Conservation (phyloP, 2,329 filamentous ascomycete genomes). For the Coleophoma crateriformis region DNA sequence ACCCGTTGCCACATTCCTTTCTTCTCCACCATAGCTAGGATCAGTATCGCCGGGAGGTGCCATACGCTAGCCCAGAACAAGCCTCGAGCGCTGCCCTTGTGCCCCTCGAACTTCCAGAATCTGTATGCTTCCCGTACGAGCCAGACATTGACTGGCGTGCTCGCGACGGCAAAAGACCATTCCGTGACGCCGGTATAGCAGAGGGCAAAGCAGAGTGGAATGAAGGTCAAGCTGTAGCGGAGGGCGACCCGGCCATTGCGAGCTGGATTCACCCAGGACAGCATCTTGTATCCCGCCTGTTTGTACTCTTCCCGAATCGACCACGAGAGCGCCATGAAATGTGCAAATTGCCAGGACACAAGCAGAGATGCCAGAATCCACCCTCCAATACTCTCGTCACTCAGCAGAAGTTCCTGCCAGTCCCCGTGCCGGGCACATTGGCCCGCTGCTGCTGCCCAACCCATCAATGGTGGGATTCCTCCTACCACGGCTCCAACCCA, state of each 20-base stretch:
- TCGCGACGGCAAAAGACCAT: slow-evolving; percentile 77
- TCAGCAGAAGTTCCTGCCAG: slow-evolving; percentile 74
- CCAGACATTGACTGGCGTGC: slow-evolving; percentile 80
- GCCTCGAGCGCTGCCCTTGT: slow-evolving; percentile 72
- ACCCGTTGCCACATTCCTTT: slow-evolving; percentile 84
- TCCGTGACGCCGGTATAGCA: slow-evolving; percentile 80
- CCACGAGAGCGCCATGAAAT: slow-evolving; percentile 94
- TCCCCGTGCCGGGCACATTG: slow-evolving; percentile 71
- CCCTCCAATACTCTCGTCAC: slow-evolving; percentile 65
- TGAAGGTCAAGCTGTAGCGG: slow-evolving; percentile 78
- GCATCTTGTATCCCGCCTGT: slow-evolving; percentile 61
- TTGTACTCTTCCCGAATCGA: slow-evolving; percentile 86
- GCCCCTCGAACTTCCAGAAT: slow-evolving; percentile 76
- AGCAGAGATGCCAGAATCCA: slow-evolving; percentile 83
- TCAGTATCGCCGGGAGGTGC: slow-evolving; percentile 87
- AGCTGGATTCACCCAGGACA: slow-evolving; percentile 81
- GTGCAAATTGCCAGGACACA: slow-evolving; percentile 96
- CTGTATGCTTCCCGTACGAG: slow-evolving; percentile 70
- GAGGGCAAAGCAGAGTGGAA: slow-evolving; percentile 78
- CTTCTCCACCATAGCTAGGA: slow-evolving; percentile 87
- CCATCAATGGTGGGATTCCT: slow-evolving; percentile 93
- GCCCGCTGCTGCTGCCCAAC: slow-evolving; percentile 91
- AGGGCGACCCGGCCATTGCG: slow-evolving; percentile 83
- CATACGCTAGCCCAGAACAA: slow-evolving; percentile 98
- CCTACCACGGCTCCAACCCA: slow-evolving; percentile 94